These are phyloP conservation scores for Arxiozyma slooffiae DNA, from an alignment of 1,139 yeast species.

Conservation along the genomic window DNA sequence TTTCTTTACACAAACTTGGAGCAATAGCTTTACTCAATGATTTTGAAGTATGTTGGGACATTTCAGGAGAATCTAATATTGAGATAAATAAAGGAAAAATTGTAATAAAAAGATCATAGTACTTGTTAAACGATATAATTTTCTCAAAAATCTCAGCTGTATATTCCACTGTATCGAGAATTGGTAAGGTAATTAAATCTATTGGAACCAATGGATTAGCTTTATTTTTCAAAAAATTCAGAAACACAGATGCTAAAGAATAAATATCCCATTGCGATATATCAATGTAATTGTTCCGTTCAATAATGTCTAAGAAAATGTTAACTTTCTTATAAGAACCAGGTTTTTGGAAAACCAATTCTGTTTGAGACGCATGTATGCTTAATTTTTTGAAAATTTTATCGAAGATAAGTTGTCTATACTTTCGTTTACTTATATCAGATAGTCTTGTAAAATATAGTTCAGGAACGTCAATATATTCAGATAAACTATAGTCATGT, in stretches of 20 bases:
- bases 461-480: slow-evolving; percentile 31
- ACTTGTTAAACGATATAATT: slow-evolving; percentile 29
- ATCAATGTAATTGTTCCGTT: slow-evolving; percentile 46
- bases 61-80: slow-evolving; percentile 29
- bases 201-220: slow-evolving; percentile 40
- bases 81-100: slow-evolving; percentile 36
- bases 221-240: slow-evolving; percentile 40
- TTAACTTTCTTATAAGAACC: slow-evolving; percentile 46
- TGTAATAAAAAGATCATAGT: slow-evolving; percentile 32
- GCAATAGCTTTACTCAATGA: slow-evolving; percentile 42
- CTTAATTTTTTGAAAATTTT: slow-evolving; percentile 42
- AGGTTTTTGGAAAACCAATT: slow-evolving; percentile 47
- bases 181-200: slow-evolving; percentile 38
- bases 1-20: slow-evolving; percentile 45
- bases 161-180: slow-evolving; percentile 37
- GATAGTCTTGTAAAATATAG: slow-evolving; percentile 23
- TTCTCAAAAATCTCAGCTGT: slow-evolving; percentile 33
- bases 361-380: slow-evolving; percentile 37
- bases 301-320: slow-evolving; percentile 43
- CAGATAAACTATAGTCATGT: slow-evolving; percentile 38
- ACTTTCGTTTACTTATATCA: slow-evolving; percentile 29
- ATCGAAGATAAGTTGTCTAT: slow-evolving; percentile 32
- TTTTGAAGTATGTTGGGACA: slow-evolving; percentile 40
- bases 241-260: slow-evolving; percentile 46
- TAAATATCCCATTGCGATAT: slow-evolving; percentile 54